These are phyloP conservation scores for Durotheca rogersii DNA, from an alignment of 495 filamentous ascomycete species.

Conservation along the genomic window DNA sequence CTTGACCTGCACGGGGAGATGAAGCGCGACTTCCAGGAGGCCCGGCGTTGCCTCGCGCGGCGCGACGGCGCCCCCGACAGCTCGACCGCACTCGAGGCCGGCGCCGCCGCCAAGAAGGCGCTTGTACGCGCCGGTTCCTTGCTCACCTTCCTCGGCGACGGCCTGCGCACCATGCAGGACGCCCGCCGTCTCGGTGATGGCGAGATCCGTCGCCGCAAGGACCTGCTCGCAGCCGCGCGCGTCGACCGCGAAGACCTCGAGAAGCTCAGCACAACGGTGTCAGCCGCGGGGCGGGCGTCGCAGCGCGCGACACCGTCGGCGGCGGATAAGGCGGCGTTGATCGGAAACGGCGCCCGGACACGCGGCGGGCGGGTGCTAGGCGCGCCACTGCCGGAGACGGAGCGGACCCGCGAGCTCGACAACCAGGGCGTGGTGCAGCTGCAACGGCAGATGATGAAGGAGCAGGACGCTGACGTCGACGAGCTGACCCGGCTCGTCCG, in stretches of 20 bases:
- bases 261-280: slow-evolving; percentile 71
- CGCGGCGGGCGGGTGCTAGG: slow-evolving; percentile 76
- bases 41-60: slow-evolving; percentile 68
- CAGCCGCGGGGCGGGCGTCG: slow-evolving; percentile 39
- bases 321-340: slow-evolving; percentile 37
- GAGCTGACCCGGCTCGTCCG: slow-evolving; percentile 73
- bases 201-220: slow-evolving; percentile 78
- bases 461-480: slow-evolving; percentile 82
- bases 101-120: slow-evolving; percentile 75
- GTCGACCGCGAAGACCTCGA: slow-evolving; percentile 88
- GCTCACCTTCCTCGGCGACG: slow-evolving; percentile 67
- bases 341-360: slow-evolving; percentile 34
- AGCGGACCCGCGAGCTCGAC: slow-evolving; percentile 82
- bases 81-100: slow-evolving; percentile 64
- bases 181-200: slow-evolving; percentile 68
- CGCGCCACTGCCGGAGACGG: slow-evolving; percentile 74
- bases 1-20: slow-evolving; percentile 81
- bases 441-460: slow-evolving; percentile 77
- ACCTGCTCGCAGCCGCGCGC: slow-evolving; percentile 72
- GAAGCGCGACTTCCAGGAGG: slow-evolving; percentile 80
- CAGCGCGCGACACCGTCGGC: slow-evolving; percentile 27
- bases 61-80: slow-evolving; percentile 70
- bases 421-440: slow-evolving; percentile 86
- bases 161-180: slow-evolving; percentile 57
- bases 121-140: slow-evolving; percentile 73